These are phyloP conservation scores for Venturia nashicola DNA, from an alignment of 2,329 filamentous ascomycete genomes.

Conservation along the genomic window DNA sequence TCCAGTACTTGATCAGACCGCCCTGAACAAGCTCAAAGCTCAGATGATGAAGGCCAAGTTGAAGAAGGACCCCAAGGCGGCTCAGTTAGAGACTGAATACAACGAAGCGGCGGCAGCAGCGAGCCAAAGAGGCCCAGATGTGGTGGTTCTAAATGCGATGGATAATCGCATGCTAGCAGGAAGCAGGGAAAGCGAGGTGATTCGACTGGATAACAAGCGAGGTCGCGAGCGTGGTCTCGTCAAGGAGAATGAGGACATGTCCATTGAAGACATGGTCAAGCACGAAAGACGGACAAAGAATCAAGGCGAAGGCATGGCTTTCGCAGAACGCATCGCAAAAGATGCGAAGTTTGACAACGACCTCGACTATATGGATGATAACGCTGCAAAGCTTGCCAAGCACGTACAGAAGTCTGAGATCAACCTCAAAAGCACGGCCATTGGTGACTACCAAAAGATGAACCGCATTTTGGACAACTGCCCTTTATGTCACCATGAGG, in stretches of 20 bases:
- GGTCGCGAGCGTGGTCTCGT: constrained; percentile 76
- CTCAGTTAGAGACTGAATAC: constrained; percentile 72
- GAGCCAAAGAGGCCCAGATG: constrained; percentile 46
- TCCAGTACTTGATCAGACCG: constrained; percentile 57
- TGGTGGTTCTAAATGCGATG: constrained; percentile 76
- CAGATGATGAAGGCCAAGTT: constrained; percentile 95
- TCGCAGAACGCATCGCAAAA: constrained; percentile 89
- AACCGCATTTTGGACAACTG: constrained; percentile 77
- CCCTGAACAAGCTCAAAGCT: constrained; percentile 79
- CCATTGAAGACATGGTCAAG: constrained; percentile 89
- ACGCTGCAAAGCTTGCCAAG: constrained; percentile 77
- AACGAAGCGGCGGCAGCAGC: constrained; percentile 52
- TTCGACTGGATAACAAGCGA: constrained; percentile 63
- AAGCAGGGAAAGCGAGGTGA: constrained; percentile 62
- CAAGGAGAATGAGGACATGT: constrained; percentile 90
- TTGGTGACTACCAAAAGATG: constrained; percentile 81
- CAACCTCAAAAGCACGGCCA: constrained; percentile 76
- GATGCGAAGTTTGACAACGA: constrained; percentile 84
- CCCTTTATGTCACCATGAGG: constrained; percentile 86
- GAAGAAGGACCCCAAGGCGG: constrained; percentile 60
- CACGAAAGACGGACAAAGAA: constrained; percentile 80
- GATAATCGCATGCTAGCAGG: constrained; percentile 83
- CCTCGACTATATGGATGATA: constrained; percentile 95
- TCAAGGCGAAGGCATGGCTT: constrained; percentile 66
- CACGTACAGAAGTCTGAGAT: constrained; percentile 79